A percentile compares a stretch with the other conserved stretches of the same genome.
Evolutionary conservation across 2,329 filamentous ascomycete species (phyloP).

Genomic region (Alternaria brassicae): DNA sequence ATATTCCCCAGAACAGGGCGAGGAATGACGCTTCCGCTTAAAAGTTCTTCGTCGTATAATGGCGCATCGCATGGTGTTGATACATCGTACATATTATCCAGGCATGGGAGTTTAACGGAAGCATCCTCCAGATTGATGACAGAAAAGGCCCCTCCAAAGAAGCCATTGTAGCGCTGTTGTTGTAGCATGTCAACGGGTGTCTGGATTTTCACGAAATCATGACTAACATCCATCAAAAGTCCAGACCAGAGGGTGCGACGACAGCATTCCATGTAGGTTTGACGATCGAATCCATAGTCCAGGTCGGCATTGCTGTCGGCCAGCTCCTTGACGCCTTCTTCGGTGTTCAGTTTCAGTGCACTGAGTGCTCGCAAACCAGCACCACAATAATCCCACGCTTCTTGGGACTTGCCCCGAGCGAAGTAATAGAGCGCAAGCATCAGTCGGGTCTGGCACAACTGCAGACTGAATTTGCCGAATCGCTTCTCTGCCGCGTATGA

Average conservation of each 20-base stretch:
- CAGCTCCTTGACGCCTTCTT: conserved; percentile 57
- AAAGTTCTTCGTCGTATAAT: conserved; percentile 64
- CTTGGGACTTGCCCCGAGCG: conserved; percentile 64
- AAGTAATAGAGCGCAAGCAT: conserved; percentile 72
- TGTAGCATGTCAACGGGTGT: conserved; percentile 40
- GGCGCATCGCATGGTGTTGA: conserved; percentile 65
- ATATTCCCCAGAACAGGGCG: conserved; percentile 57
- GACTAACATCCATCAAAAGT: conserved; percentile 70
- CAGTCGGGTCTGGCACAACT: conserved; percentile 72
- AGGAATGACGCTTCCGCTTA: conserved; percentile 44
- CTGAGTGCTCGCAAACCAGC: conserved; percentile 67
- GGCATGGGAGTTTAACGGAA: conserved; percentile 70
- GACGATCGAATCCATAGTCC: conserved; percentile 65
- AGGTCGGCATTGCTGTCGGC: conserved; percentile 56
- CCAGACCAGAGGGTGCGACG: conserved; percentile 76
- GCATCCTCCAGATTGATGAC: conserved; percentile 70
- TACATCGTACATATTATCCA: conserved; percentile 67
- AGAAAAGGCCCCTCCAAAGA: conserved; percentile 59
- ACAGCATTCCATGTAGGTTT: conserved; percentile 69
- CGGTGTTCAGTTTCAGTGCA: conserved; percentile 69
- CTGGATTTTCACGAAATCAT: conserved; percentile 39
- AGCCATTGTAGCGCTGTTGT: conserved; percentile 64
- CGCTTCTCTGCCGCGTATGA: conserved; percentile 63
- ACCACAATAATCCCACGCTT: conserved; percentile 70
- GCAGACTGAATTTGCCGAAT: conserved; percentile 63